phyloP scores from a whole-genome alignment of 768 basidiomycete genomes.

The Gyrodon lividus region DNA sequence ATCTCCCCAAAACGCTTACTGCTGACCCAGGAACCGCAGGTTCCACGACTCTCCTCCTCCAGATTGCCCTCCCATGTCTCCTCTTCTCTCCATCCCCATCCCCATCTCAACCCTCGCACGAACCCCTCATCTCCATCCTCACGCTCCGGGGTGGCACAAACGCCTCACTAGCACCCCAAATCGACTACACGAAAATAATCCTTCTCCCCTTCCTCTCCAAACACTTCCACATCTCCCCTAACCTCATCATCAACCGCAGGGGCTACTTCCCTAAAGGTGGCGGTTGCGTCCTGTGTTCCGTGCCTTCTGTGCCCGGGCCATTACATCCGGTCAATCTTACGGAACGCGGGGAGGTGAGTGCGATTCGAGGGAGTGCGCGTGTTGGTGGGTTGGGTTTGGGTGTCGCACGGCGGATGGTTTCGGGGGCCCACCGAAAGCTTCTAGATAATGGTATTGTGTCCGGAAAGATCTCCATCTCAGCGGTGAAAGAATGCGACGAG shows the following conservation, averaged over 20 bases:
- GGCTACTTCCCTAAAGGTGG: slow-evolving; percentile 79
- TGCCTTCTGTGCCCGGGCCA: slow-evolving; percentile 38
- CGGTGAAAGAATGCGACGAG: slow-evolving; percentile 44
- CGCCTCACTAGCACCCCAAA: slow-evolving; percentile 66
- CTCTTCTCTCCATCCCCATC: slow-evolving; percentile 44
- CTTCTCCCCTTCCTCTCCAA: slow-evolving; percentile 65
- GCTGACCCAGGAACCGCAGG: slow-evolving; percentile 62
- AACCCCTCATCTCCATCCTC: slow-evolving; percentile 42
- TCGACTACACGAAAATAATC: slow-evolving; percentile 67
- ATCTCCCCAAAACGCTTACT: slow-evolving; percentile 39
- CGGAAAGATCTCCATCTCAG: slow-evolving; percentile 35
- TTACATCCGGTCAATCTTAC: slow-evolving; percentile 48
- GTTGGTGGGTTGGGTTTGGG: slow-evolving; percentile 60
- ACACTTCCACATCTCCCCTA: slow-evolving; percentile 48
- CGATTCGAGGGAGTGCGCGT: slow-evolving; percentile 59
- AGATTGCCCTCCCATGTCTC: slow-evolving; percentile 68
- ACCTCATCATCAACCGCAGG: slow-evolving; percentile 50
- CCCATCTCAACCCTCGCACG: background rate
- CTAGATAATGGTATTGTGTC: slow-evolving; percentile 33
- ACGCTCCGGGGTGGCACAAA: slow-evolving; percentile 72
- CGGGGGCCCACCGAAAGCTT: slow-evolving; percentile 50
- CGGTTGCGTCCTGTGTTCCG: slow-evolving; percentile 50
- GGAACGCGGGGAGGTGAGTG: slow-evolving; percentile 53
- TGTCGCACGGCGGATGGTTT: slow-evolving; percentile 56
- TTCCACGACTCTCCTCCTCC: slow-evolving; percentile 68